Evolutionary conservation across 768 basidiomycete genomes (phyloP), one percentile per base, ranked within the genome.

Genomic region (Cystobasidiopsis lactophilus): DNA sequence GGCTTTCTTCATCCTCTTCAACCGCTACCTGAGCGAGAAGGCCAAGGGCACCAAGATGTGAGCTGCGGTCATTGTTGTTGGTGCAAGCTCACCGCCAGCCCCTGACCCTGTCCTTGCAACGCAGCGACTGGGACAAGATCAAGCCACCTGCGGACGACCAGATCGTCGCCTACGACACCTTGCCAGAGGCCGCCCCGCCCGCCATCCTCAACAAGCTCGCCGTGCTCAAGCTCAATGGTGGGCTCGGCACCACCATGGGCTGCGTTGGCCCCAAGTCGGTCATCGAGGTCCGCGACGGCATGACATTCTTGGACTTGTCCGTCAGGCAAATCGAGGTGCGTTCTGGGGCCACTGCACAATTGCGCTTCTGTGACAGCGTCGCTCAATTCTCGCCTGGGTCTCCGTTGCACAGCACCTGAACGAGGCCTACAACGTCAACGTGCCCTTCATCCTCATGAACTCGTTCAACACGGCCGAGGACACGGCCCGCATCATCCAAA

Each of bases 381-480:
- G 40, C 26, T 18, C 51, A 41, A 43, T 47, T n/a, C n/a, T n/a
- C n/a, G n/a, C n/a, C n/a, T n/a, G n/a, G 18, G 21, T 29, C 11
- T 11, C 39, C 1, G n/a, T 10, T 9, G 1, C 18, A 9, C 56
- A 70, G 73, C 84, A 91, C 67, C 78, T 91, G 65, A 88, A 89
- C 74, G 81, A 78, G 50, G 75, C 77, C 46, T 72, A 76, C 64
- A 76, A 76, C 58, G 80, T 84, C 68, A 81, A 93, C 69, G 84
- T 91, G 41, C 88, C 85, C n/a, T 80, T 93, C 67, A 82, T 93
- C 70, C 77, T 95, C 64, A 91, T 93, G 91, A 93, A 88, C 64
- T 91, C 85, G 52, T 95, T 96, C 75, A 91, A 91, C 73, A 95
- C 89, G 19, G 83, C 88, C 66, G 85, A 93, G 35, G 88, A 95